Evolutionary conservation across 495 filamentous ascomycete species (phyloP).

Genomic region (Parmelia sp.): DNA sequence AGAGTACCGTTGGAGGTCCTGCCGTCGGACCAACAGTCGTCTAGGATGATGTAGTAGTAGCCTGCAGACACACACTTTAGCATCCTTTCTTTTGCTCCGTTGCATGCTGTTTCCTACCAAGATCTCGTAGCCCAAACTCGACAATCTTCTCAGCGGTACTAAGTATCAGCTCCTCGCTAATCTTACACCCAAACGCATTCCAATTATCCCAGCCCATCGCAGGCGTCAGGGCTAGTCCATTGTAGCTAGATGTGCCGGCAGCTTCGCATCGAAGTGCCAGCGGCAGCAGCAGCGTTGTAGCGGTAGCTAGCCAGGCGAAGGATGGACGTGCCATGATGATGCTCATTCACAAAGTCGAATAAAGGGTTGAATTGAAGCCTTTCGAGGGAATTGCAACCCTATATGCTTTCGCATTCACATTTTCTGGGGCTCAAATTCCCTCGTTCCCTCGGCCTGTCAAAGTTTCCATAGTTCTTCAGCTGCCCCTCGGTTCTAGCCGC

Average conservation of each 20-base stretch:
- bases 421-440: neutral
- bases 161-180: slow-evolving; percentile 45
- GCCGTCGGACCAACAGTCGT: slow-evolving; percentile 50
- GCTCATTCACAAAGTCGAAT: neutral
- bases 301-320: neutral
- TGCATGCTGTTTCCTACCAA: slow-evolving; percentile 17
- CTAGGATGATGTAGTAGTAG: slow-evolving; percentile 51
- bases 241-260: slow-evolving; percentile 27
- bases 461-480: neutral
- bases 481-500: neutral
- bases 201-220: slow-evolving; percentile 46
- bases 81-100: neutral
- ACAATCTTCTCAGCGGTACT: slow-evolving; percentile 44
- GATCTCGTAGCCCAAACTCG: slow-evolving; percentile 44
- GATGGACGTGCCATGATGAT: slow-evolving; percentile 6
- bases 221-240: slow-evolving; percentile 39
- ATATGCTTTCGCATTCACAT: neutral
- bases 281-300: slow-evolving; percentile 1
- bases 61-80: slow-evolving; percentile 29
- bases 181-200: slow-evolving; percentile 50
- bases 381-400: neutral
- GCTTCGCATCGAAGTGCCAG: neutral
- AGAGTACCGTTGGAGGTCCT: slow-evolving; percentile 37
- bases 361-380: neutral
- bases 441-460: neutral